A percentile compares a stretch with the other conserved stretches of the same genome.
phyloP scores from a whole-genome alignment of 2,329 filamentous ascomycete species.

The Aspergillus jensenii region DNA sequence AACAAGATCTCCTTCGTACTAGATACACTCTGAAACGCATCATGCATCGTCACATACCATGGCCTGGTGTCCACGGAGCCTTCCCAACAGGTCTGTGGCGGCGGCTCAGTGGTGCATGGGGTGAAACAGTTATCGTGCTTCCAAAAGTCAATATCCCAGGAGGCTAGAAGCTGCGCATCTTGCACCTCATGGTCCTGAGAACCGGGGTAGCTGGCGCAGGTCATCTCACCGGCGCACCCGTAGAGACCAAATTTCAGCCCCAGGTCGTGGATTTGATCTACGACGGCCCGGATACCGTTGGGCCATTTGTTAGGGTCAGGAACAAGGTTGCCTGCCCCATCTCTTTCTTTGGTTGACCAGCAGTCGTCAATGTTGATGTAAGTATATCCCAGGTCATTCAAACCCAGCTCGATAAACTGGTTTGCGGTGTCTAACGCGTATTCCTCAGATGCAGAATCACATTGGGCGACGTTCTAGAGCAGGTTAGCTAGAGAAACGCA shows the following conservation, averaged over 20 bases:
- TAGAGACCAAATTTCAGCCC: not conserved
- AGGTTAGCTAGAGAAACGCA: not conserved
- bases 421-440: not conserved
- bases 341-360: not conserved
- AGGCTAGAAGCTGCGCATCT: not conserved
- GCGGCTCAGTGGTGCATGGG: not conserved
- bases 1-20: not conserved
- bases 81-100: not conserved
- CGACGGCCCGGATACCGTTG: not conserved
- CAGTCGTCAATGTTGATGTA: not conserved
- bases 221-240: not conserved
- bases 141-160: not conserved
- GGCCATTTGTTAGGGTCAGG: not conserved
- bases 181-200: not conserved
- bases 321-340: not conserved
- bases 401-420: not conserved
- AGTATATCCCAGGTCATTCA: not conserved
- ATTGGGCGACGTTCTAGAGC: not conserved
- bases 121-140: not conserved
- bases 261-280: not conserved
- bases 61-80: not conserved
- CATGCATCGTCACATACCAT: not conserved
- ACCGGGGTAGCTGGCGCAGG: not conserved
- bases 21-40: not conserved
- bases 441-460: not conserved